Percentiles rank a stretch among this genome's conserved stretches.
phyloP scores from a whole-genome alignment of 73 alveolate genomes.

The Stentor coeruleus region DNA sequence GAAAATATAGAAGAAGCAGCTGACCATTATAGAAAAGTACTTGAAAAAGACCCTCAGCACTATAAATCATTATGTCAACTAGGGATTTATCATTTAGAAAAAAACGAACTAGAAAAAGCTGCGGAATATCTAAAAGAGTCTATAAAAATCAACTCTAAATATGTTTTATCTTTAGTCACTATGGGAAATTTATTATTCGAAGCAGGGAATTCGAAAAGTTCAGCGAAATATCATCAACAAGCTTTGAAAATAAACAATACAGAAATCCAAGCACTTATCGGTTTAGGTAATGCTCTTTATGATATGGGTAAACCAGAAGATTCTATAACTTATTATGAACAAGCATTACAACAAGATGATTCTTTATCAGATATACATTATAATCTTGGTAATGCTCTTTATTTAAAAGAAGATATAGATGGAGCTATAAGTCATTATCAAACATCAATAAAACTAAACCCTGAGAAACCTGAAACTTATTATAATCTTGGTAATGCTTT shows the following conservation, averaged over 20 bases:
- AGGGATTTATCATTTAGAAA: conserved; percentile 67
- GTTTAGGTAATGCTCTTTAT: conserved; percentile 86
- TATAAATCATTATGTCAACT: conserved; percentile 71
- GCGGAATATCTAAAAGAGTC: conserved; percentile 66
- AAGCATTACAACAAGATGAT: conserved; percentile 66
- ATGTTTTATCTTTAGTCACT: conserved; percentile 67
- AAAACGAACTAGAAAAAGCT: conserved; percentile 59
- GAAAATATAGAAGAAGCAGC: conserved; percentile 73
- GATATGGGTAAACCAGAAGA: conserved; percentile 76
- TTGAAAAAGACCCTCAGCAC: conserved; percentile 67
- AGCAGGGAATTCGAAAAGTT: conserved; percentile 68
- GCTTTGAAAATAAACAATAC: conserved; percentile 68
- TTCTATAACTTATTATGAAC: conserved; percentile 68
- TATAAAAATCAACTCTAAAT: conserved; percentile 52
- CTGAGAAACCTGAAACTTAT: conserved; percentile 74
- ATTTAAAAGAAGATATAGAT: conserved; percentile 70
- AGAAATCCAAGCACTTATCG: conserved; percentile 83
- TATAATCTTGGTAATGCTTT: conserved; percentile 83
- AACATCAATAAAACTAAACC: conserved; percentile 69
- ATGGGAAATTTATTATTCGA: conserved; percentile 80
- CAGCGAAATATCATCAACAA: conserved; percentile 63
- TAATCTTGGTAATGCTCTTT: conserved; percentile 80
- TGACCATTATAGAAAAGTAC: conserved; percentile 54
- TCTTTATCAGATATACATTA: conserved; percentile 70
- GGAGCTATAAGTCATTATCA: conserved; percentile 72